phyloP scores from a whole-genome alignment of 169 alveolate genomes.

The Plasmodium blacklocki region DNA sequence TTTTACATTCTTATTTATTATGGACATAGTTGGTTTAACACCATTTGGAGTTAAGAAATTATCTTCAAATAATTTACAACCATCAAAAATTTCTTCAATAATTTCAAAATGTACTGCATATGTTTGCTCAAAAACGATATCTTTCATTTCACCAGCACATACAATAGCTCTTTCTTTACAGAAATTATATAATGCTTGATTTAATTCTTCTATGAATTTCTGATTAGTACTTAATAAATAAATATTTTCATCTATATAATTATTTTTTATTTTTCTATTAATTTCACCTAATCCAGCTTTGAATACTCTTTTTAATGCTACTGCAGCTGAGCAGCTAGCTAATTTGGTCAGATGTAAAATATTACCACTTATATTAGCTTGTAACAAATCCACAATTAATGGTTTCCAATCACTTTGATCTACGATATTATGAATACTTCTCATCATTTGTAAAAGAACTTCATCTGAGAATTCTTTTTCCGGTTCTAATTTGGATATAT shows the following conservation, averaged over 20 bases:
- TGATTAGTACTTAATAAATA: conserved; percentile 82
- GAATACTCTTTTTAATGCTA: conserved; percentile 87
- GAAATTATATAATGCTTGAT: conserved; percentile 85
- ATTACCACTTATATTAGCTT: conserved; percentile 88
- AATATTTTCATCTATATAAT: conserved; percentile 80
- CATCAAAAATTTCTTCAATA: conserved; percentile 89
- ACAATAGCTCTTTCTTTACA: conserved; percentile 88
- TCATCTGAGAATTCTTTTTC: conserved; percentile 85
- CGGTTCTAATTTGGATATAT: conserved; percentile 89
- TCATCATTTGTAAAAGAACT: conserved; percentile 90
- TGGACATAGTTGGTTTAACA: conserved; percentile 82
- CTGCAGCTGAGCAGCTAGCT: conserved; percentile 89
- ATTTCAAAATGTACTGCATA: conserved; percentile 91
- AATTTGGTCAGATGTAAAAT: conserved; percentile 86
- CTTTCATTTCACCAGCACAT: conserved; percentile 89
- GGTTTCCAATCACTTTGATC: conserved; percentile 93
- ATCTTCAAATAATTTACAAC: conserved; percentile 88
- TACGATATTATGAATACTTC: conserved; percentile 89
- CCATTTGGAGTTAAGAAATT: conserved; percentile 85
- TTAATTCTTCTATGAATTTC: conserved; percentile 83
- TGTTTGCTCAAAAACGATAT: conserved; percentile 91
- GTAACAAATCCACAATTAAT: conserved; percentile 89
- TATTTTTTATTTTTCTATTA: conserved; percentile 81
- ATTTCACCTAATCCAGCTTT: conserved; percentile 88
- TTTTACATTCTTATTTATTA: conserved; percentile 79